Conservation (phyloP, 257 asterid genomes). For the Anisodus tanguticus region DNA sequence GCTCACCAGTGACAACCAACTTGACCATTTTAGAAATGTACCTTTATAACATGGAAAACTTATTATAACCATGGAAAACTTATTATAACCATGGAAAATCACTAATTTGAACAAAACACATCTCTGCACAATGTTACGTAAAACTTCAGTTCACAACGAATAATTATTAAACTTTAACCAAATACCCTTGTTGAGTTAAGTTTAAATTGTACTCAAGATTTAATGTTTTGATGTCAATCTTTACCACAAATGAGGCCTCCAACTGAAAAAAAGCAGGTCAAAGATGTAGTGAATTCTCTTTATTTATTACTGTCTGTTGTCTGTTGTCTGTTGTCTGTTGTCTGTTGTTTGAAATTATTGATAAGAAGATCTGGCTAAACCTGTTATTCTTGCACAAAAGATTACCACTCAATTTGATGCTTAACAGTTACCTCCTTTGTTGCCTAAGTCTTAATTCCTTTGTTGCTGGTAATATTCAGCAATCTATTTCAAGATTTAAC, state of each 20-base stretch:
- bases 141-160: not conserved
- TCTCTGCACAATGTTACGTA: not conserved
- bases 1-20: not conserved
- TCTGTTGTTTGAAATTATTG: not conserved
- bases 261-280: not conserved
- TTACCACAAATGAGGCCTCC: not conserved
- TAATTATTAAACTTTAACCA: not conserved
- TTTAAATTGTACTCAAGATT: not conserved
- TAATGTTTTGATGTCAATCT: not conserved
- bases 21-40: not conserved
- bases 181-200: not conserved
- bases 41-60: not conserved
- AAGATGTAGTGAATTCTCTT: not conserved
- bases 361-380: not conserved
- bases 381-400: not conserved
- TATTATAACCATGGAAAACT: constrained; percentile 14
- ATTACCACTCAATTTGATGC: constrained; percentile 7
- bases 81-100: constrained; percentile 17
- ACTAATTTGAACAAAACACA: not conserved
- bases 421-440: not conserved
- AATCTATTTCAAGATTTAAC: not conserved
- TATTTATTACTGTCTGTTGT: not conserved
- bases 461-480: not conserved
- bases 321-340: not conserved
- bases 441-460: not conserved